Evolutionary conservation across 257 asterid genomes (phyloP).

Genomic region (Agastache rugosa): DNA sequence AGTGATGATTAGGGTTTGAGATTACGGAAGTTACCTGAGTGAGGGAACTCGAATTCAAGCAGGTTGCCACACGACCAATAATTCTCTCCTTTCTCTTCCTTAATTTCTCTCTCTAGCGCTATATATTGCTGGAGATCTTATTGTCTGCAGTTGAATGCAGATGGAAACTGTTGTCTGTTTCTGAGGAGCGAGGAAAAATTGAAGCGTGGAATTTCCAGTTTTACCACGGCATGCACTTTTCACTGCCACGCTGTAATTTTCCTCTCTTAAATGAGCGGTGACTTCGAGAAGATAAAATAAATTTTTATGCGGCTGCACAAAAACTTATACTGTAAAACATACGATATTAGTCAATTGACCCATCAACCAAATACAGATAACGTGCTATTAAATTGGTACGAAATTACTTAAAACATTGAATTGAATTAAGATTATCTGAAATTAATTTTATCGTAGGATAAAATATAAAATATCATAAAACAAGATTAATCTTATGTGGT

Average conservation of each 20-base stretch:
- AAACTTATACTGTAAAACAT: too few species aligned
- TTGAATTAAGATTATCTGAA: too few species aligned
- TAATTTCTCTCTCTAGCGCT: constrained; percentile 45
- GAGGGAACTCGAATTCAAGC: constrained; percentile 44
- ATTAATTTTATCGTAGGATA: too few species aligned
- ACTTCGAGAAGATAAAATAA: constrained; percentile 26
- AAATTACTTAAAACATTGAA: too few species aligned
- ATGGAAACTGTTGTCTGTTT: constrained; percentile 38
- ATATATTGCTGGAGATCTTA: constrained; percentile 38
- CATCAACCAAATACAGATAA: background rate
- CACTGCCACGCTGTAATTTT: constrained; percentile 36
- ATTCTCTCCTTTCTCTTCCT: constrained; percentile 18
- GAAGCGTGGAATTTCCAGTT: constrained; percentile 28
- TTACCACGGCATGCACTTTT: constrained; percentile 38
- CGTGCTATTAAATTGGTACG: too few species aligned
- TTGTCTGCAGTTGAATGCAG: constrained; percentile 42
- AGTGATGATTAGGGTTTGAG: constrained; percentile 43
- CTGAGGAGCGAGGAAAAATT: constrained; percentile 33
- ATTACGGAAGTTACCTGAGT: constrained; percentile 45
- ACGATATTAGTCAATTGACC: too few species aligned
- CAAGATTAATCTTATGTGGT: too few species aligned
- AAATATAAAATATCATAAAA: too few species aligned
- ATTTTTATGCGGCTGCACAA: background rate
- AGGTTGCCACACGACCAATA: constrained; percentile 34
- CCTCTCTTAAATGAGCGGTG: constrained; percentile 26